These are phyloP conservation scores for Dendryphion nanum DNA, from an alignment of 2,329 filamentous ascomycete species.

Conservation along the genomic window DNA sequence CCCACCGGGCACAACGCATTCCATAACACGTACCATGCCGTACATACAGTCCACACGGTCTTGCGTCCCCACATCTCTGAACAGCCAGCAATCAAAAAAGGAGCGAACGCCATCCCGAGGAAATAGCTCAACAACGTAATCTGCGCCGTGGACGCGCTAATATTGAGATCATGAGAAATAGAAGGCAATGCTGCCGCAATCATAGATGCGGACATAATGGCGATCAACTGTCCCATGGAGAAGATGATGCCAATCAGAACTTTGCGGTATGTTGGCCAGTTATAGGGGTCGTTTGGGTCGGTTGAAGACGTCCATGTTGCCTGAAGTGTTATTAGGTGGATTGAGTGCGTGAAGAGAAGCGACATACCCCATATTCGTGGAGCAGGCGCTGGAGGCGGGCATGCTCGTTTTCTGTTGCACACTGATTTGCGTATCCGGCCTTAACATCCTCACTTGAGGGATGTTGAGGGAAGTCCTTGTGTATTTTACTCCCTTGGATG, in stretches of 20 bases:
- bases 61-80: constrained; percentile 70
- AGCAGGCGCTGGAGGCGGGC: too few relatives aligned
- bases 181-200: constrained; percentile 14
- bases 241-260: constrained; percentile 41
- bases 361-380: too few relatives aligned
- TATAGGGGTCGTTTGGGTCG: constrained; percentile 33
- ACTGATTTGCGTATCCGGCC: too few relatives aligned
- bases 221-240: constrained; percentile 17
- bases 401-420: too few relatives aligned
- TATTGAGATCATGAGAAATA: constrained; percentile 12
- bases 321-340: too few relatives aligned
- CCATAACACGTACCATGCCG: constrained; percentile 18
- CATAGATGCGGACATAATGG: constrained; percentile 21
- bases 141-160: constrained; percentile 9
- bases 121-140: constrained; percentile 23
- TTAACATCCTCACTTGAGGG: too few relatives aligned
- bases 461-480: too few relatives aligned
- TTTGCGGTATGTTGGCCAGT: constrained; percentile 32
- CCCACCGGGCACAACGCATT: constrained; percentile 15
- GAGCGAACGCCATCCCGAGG: constrained; percentile 46
- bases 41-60: constrained; percentile 52
- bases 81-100: constrained; percentile 74
- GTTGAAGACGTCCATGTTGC: too few relatives aligned
- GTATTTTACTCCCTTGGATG: too few relatives aligned
- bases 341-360: too few relatives aligned